These are phyloP conservation scores for Sugiyamaella valdiviana DNA, from an alignment of 805 yeast genomes.

Conservation along the genomic window DNA sequence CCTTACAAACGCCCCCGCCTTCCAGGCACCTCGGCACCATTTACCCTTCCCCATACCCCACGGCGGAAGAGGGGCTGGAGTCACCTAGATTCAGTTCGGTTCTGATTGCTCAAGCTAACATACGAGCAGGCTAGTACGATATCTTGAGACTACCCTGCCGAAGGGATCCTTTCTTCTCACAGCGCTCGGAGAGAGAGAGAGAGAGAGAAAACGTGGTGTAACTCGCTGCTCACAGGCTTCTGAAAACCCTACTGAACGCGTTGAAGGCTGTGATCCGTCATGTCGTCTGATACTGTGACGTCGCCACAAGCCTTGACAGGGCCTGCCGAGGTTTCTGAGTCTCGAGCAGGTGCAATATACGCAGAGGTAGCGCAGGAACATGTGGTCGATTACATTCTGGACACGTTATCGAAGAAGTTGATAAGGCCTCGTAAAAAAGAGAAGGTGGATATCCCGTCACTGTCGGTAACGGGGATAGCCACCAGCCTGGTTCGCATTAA, in stretches of 20 bases:
- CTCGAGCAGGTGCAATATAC: neutral
- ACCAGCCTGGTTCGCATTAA: conserved; percentile 43
- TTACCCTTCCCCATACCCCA: neutral
- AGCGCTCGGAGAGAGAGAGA: too few relatives aligned
- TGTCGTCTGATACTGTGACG: neutral
- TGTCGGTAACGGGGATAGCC: conserved; percentile 52
- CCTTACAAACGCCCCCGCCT: neutral
- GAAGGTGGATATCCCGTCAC: conserved; percentile 37
- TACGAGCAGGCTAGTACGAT: too few relatives aligned
- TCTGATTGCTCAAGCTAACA: neutral
- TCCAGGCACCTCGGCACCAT: neutral
- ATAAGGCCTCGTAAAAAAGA: conserved; percentile 1
- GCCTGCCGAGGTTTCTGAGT: too few relatives aligned
- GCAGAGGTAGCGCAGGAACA: conserved; percentile 2
- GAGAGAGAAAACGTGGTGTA: neutral
- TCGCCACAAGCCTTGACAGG: neutral
- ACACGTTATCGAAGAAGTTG: conserved; percentile 2
- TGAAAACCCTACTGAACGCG: neutral
- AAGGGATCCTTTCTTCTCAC: too few relatives aligned
- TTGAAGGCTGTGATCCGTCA: neutral
- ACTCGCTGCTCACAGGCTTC: neutral
- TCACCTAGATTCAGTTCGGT: too few relatives aligned
- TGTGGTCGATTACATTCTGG: conserved; percentile 8
- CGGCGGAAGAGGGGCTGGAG: neutral
- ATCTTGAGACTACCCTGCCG: too few relatives aligned